Base-by-base conservation (phyloP, 768 basidiomycete species). In the Kwoniella dendrophila region DNA sequence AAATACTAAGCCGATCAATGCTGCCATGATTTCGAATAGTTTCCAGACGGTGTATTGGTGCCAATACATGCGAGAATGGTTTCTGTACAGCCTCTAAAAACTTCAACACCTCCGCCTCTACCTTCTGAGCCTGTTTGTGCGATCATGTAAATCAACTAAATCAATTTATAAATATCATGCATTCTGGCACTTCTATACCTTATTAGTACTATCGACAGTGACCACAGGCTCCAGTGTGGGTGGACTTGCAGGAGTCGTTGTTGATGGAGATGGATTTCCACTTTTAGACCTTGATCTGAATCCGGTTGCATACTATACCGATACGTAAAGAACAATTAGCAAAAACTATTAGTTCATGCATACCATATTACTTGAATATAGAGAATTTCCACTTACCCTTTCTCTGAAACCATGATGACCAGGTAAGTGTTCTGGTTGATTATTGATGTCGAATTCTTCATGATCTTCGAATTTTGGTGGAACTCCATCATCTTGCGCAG, bases 341-440 rank as follows among this genome's bases (percentile, higher is more conserved):
- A 43, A 16, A 20, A 8, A n/a, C n/a, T n/a, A 18, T 56, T 5
- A 24, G 38, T 14, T 14, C 8, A 29, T n/a, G n/a, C n/a, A n/a
- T n/a, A n/a, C n/a, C n/a, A 24, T 26, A 2, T 34, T 11, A 2
- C 34, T 24, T 32, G 8, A 29, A 34, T 34, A 5, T 38, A 7
- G 38, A 44, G 4, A 50, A 49, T 20, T 8, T 14, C 4, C 16
- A 60, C 71, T 47, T 29, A 73, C 71, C 73, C 92, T 90, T 66
- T 88, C 86, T 56, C 91, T 82, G 76, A 98, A 98, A 70, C 90
- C 87, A 67, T 85, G 87, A 78, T 98, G 94, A 0, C 92, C 93
- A 2, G 94, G 93, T 32, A 72, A 16, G 12, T 86, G 74, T 7
- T 60, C 67, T 4, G 54, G 33, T 10, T 20, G 29, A 27, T 51